phyloP scores from a whole-genome alignment of 257 asterid species.

The Lavandula angustifolia region DNA sequence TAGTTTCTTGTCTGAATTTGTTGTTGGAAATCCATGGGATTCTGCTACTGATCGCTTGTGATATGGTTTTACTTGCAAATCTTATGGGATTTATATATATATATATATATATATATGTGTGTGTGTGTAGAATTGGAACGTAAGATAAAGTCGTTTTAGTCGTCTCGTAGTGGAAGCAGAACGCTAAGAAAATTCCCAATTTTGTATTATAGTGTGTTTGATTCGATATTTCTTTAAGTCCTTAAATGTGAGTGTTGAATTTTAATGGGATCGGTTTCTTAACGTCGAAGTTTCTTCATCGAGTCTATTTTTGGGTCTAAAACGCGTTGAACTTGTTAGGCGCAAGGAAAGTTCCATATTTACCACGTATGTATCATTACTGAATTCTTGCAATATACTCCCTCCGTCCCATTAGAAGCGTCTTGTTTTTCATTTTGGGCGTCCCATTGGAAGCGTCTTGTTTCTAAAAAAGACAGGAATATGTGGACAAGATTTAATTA shows the following conservation, averaged over 20 bases:
- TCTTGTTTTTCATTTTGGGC: too few relatives aligned
- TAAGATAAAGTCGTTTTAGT: constrained; percentile 27
- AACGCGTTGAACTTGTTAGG: constrained; percentile 33
- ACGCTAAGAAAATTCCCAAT: constrained; percentile 43
- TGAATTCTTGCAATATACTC: background rate
- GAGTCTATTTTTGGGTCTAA: constrained; percentile 5
- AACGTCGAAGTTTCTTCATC: constrained; percentile 21
- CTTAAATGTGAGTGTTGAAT: background rate
- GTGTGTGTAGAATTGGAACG: constrained; percentile 29
- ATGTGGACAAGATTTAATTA: too few relatives aligned
- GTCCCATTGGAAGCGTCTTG: too few relatives aligned
- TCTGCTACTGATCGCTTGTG: constrained; percentile 13
- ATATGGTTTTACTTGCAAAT: background rate
- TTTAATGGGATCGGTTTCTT: background rate
- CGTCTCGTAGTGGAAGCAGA: constrained; percentile 39
- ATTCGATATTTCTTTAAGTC: background rate
- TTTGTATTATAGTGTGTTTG: constrained; percentile 35
- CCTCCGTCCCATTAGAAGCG: too few relatives aligned
- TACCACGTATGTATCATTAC: background rate
- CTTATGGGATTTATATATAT: background rate
- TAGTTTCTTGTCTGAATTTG: constrained; percentile 22
- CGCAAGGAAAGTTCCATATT: background rate
- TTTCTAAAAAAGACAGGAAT: too few relatives aligned
- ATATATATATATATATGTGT: background rate
- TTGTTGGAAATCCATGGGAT: constrained; percentile 42